Evolutionary conservation across 208 protist species (phyloP).

Genomic region (Naegleria lovaniensis): DNA sequence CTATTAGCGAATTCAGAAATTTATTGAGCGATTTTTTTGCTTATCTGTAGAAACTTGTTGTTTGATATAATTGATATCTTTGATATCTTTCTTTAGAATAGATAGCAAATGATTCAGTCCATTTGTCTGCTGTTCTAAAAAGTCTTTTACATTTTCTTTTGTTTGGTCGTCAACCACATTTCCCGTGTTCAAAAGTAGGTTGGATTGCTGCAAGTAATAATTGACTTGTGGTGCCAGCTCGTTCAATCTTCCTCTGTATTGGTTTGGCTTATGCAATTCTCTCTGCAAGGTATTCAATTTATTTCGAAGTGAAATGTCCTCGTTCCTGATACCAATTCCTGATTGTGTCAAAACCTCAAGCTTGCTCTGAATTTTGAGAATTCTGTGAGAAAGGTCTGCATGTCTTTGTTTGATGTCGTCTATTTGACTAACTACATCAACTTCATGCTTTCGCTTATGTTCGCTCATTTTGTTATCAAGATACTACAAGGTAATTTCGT

Average conservation of each 20-base stretch:
- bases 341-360: constrained; percentile 1
- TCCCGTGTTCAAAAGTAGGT: neutral
- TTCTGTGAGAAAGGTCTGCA: neutral
- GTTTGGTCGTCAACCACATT: neutral
- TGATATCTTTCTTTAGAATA: constrained; percentile 7
- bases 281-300: neutral
- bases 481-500: too few relatives aligned
- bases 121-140: constrained; percentile 20
- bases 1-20: neutral
- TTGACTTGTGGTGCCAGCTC: neutral
- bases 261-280: constrained; percentile 20
- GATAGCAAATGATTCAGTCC: neutral
- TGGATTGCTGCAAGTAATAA: constrained; percentile 13
- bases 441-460: constrained; percentile 4
- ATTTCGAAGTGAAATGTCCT: neutral
- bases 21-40: neutral
- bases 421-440: neutral
- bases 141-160: constrained; percentile 1
- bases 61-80: neutral
- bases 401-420: neutral
- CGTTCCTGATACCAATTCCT: neutral
- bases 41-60: neutral
- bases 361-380: neutral
- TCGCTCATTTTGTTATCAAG: neutral
- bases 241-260: constrained; percentile 16